phyloP scores from a whole-genome alignment of 2,329 filamentous ascomycete genomes.

The Pseudocercospora cruenta region DNA sequence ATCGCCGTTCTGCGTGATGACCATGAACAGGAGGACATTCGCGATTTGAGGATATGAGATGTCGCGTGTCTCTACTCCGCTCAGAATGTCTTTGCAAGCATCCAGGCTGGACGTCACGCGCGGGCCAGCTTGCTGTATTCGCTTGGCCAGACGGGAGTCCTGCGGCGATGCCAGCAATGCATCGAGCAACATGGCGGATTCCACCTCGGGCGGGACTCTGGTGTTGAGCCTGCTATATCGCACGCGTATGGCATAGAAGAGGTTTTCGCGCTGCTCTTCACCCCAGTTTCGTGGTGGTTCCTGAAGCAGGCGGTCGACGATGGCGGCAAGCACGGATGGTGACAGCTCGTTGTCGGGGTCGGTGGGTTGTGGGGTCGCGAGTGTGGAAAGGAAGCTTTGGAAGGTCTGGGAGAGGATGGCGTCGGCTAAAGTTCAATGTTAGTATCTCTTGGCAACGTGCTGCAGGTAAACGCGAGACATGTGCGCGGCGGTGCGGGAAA shows the following conservation, averaged over 20 bases:
- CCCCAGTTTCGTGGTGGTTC: conserved; percentile 86
- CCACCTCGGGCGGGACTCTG: conserved; percentile 69
- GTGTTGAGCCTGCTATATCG: conserved; percentile 69
- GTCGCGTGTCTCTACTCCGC: conserved; percentile 61
- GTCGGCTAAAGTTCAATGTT: conserved; percentile 64
- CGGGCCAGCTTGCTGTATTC: conserved; percentile 74
- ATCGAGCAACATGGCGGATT: conserved; percentile 70
- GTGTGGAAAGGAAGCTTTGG: conserved; percentile 73
- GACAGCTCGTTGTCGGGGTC: conserved; percentile 68
- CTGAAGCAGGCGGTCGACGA: conserved; percentile 84
- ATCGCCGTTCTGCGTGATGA: conserved; percentile 63
- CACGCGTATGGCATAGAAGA: conserved; percentile 65
- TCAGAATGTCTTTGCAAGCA: conserved; percentile 63
- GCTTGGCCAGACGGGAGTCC: conserved; percentile 62
- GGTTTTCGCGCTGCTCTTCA: conserved; percentile 71
- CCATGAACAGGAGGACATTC: conserved; percentile 73
- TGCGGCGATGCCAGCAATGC: conserved; percentile 62
- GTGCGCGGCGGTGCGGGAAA: neutral
- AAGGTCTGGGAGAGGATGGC: conserved; percentile 85
- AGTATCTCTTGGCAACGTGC: conserved; percentile 21
- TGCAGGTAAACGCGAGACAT: conserved; percentile 8
- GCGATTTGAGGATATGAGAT: conserved; percentile 83
- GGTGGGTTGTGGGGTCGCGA: conserved; percentile 55
- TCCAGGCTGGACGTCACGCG: conserved; percentile 78
- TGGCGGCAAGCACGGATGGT: conserved; percentile 72